phyloP scores from a whole-genome alignment of 352 stramenopile genomes.

The Phytophthora boehmeriae region DNA sequence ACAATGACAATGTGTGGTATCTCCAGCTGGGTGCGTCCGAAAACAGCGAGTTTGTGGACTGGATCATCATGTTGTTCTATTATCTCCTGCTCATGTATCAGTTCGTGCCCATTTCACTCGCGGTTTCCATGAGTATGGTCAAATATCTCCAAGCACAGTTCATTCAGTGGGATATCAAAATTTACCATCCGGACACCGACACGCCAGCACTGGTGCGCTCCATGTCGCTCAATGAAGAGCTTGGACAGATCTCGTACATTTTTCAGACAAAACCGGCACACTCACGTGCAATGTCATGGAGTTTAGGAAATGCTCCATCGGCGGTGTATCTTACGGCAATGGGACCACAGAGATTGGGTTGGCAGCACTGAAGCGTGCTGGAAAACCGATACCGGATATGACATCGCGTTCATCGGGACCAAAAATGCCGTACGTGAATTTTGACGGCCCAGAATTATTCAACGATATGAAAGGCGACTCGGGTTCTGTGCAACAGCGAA shows the following conservation, averaged over 20 bases:
- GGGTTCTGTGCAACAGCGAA: constrained; percentile 47
- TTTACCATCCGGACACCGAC: constrained; percentile 90
- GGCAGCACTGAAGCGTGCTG: constrained; percentile 62
- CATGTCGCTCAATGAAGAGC: constrained; percentile 94
- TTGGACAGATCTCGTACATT: constrained; percentile 99
- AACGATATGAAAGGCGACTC: constrained; percentile 69
- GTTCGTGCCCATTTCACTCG: constrained; percentile 98
- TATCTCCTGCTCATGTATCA: constrained; percentile 97
- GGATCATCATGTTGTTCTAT: constrained; percentile 90
- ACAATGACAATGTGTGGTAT: constrained; percentile 63
- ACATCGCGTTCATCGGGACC: constrained; percentile 22
- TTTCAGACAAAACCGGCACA: constrained; percentile 99
- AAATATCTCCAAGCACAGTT: constrained; percentile 95
- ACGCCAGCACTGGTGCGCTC: constrained; percentile 91
- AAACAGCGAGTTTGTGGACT: constrained; percentile 48
- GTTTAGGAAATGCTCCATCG: constrained; percentile 94
- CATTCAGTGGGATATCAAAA: constrained; percentile 94
- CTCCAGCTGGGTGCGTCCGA: constrained; percentile 42
- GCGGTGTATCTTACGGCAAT: constrained; percentile 87
- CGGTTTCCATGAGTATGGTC: constrained; percentile 96
- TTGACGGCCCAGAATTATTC: constrained; percentile 70
- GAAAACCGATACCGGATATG: constrained; percentile 55
- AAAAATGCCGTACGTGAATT: constrained; percentile 76
- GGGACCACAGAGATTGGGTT: constrained; percentile 86
- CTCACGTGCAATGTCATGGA: constrained; percentile 99